These are phyloP conservation scores for Metschnikowia proteae DNA, from an alignment of 805 yeast species.

Conservation along the genomic window DNA sequence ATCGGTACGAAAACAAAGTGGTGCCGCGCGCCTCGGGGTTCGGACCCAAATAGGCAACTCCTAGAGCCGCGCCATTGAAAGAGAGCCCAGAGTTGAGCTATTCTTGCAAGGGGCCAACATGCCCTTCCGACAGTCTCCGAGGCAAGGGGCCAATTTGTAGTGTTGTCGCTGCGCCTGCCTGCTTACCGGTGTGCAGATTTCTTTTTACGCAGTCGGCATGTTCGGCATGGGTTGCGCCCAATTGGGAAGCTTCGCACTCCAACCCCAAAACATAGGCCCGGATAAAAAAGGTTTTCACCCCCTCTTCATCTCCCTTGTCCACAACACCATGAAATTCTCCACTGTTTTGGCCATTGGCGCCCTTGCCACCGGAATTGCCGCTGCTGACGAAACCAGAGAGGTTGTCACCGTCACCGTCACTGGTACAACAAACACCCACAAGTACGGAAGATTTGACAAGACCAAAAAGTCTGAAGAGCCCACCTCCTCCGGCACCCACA, in stretches of 20 bases:
- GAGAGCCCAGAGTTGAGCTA: too few relatives aligned
- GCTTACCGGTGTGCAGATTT: neutral
- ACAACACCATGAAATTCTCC: slow-evolving; percentile 16
- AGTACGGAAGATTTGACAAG: slow-evolving; percentile 23
- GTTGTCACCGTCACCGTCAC: slow-evolving; percentile 18
- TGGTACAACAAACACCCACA: slow-evolving; percentile 21
- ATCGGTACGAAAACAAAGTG: neutral
- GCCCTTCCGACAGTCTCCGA: too few relatives aligned
- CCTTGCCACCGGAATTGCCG: slow-evolving; percentile 14
- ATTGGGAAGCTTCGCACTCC: slow-evolving; percentile 15
- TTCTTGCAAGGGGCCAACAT: neutral
- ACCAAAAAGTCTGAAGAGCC: slow-evolving; percentile 15
- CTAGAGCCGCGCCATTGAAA: too few relatives aligned
- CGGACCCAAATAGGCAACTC: neutral
- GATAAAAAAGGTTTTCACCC: neutral
- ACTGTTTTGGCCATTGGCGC: slow-evolving; percentile 17
- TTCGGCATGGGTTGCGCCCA: slow-evolving; percentile 16
- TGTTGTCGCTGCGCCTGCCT: neutral
- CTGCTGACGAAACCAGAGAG: slow-evolving; percentile 14
- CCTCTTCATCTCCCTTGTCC: neutral
- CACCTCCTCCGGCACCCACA: slow-evolving; percentile 18
- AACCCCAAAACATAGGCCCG: slow-evolving; percentile 16
- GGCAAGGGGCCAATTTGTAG: neutral
- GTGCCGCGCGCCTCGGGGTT: neutral
- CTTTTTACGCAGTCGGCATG: slow-evolving; percentile 8